These are phyloP conservation scores for Phylloboletellus chloephorus DNA, from an alignment of 1,284 basidiomycete genomes.

Conservation along the genomic window DNA sequence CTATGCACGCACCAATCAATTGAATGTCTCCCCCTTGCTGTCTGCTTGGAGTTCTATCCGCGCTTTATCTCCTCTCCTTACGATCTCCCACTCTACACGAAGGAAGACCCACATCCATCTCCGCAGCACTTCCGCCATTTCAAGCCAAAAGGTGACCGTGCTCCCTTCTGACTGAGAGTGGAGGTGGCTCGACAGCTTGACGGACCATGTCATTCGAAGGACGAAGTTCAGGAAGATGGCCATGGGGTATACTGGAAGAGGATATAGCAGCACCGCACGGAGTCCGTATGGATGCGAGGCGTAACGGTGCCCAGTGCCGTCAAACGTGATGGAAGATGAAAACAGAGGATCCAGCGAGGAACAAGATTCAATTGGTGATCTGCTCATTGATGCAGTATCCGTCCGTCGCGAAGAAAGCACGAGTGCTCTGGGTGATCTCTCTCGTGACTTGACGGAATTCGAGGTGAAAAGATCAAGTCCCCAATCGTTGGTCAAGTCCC, in stretches of 20 bases:
- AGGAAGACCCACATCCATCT: slow-evolving; percentile 98
- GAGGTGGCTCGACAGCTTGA: slow-evolving; percentile 87
- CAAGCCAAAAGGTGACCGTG: slow-evolving; percentile 82
- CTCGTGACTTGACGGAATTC: slow-evolving; percentile 21
- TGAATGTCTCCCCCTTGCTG: no score
- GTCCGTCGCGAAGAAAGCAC: slow-evolving; percentile 45
- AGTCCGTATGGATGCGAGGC: slow-evolving; percentile 61
- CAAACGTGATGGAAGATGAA: slow-evolving; percentile 9
- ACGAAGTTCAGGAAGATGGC: slow-evolving; percentile 82
- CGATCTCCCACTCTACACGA: slow-evolving; percentile 91
- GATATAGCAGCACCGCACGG: slow-evolving; percentile 66
- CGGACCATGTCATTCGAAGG: slow-evolving; percentile 91
- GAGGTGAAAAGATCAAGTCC: slow-evolving; percentile 74
- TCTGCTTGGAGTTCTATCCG: no score
- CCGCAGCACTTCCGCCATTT: slow-evolving; percentile 84
- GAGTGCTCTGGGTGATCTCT: slow-evolving; percentile 36
- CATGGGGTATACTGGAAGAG: slow-evolving; percentile 82
- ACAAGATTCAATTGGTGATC: slow-evolving; percentile 29
- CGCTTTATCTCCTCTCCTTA: slow-evolving; percentile 43
- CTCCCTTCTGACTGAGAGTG: slow-evolving; percentile 82
- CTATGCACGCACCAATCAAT: slow-evolving; percentile 10
- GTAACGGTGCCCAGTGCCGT: slow-evolving; percentile 22
- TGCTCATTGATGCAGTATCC: slow-evolving; percentile 23
- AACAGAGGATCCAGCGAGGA: slow-evolving; percentile 7
- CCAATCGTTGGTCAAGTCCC: slow-evolving; percentile 99